Evolutionary conservation across 2,329 filamentous ascomycete genomes (phyloP), one percentile per base, ranked within the genome.

Genomic region (Cladophialophora bantiana): DNA sequence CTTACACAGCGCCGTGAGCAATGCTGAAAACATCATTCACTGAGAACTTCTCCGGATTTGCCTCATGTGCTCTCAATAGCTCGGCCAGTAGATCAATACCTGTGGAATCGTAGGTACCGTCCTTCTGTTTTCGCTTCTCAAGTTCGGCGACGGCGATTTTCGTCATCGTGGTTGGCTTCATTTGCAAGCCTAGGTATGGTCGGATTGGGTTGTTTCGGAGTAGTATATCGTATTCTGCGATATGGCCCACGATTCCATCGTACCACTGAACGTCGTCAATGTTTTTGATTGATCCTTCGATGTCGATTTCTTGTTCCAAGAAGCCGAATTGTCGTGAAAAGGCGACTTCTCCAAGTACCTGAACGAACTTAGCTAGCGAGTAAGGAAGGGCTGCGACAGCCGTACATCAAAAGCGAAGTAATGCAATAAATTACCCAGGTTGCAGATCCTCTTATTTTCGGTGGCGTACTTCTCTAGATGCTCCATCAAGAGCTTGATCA

Each of bases 11-110:
- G 3, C 84, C 84, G 66, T 86, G 84, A 6, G 84, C 82, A 3
- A 87, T 83, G 10, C 84, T 83, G 76, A 87, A 86, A 2, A 87
- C 83, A 68, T 86, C 84, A 0, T 82, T 83, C 70, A 84, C 81
- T 7, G 76, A 71, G 68, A 86, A 86, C 61, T 74, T 78, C 20
- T 79, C 75, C 1, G 81, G 79, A 20, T 83, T 81, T 72, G 84
- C 84, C 26, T 85, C 73, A 68, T 86, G 84, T 0, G 83, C 83
- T 73, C 80, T 79, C 66, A 86, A 83, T 69, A 86, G 69, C 62
- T 81, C 82, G 6, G 82, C 81, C 73, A 86, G 75, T 65, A 86
- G 73, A 71, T 50, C 45, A 38, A 68, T 70, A 10, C 68, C 68
- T 9, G 57, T 40, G 4, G 68, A 69, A 38, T 70, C 68, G 45